Evolutionary conservation across 371 early-diverging fungal genomes (phyloP), one percentile per base, ranked within the genome.

Genomic region (Catenaria anguillulae): DNA sequence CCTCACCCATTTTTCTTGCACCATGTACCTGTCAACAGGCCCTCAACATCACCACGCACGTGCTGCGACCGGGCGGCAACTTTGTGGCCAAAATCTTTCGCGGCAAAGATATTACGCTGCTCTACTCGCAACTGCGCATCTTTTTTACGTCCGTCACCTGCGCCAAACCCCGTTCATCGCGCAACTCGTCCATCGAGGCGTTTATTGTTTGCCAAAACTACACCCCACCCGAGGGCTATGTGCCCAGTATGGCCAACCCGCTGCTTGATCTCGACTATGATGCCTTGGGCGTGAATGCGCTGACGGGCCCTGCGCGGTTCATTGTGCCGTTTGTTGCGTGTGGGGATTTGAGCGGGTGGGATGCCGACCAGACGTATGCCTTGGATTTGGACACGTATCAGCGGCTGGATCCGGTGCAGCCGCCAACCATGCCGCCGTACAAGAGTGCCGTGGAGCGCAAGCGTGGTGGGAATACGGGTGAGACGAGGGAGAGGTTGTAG

Each of bases 21-120:
- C 43, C 56, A 33, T 2, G 23, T 37, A 10, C 56, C n/a, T 35
- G 24, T 55, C 31, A 5, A 0, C 68, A 83, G 79, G 94, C 98
- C 10, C 80, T 98, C 63, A 90, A 91, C 68, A 93, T 98, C 70
- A 90, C 97, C 26, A 85, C 89, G 8, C 87, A 90, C 65, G 88
- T 97, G 21, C 78, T 93, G 60, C 79, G 84, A 34, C 82, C 78
- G 0, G 94, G 93, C 15, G 93, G 93, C 62, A 84, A 88, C 0
- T 98, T 97, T 83, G 88, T 94, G 29, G 93, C 93, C 43, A 97
- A 98, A 71, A 97, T 95, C 61, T 98, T 95, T 70, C 82, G 95
- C 62, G 95, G 96, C 46, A 85, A 87, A 66, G 95, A 95, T 66
- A 86, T 92, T 33, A 84, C 89, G 10, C 71, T 93, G 61, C 73